Evolutionary conservation across 2,329 filamentous ascomycete species (phyloP), one percentile per base, ranked within the genome.

Genomic region (Arthrobotrys pseudoclavata): DNA sequence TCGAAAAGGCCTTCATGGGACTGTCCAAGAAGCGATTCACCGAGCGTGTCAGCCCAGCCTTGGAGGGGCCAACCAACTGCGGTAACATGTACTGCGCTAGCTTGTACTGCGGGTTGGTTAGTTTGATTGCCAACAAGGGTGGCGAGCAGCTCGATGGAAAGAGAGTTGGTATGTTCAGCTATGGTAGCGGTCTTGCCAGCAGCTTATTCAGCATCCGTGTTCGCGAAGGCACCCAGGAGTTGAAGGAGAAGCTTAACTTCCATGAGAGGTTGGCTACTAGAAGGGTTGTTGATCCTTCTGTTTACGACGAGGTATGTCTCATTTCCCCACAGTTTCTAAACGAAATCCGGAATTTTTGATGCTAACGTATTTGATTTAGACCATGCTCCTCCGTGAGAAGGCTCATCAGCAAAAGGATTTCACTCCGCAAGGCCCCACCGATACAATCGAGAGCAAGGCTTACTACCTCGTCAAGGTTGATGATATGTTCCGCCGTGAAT

Each of bases 1-100:
- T 96, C 45, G 92, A 96, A 87, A 96, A 95, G 89, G 91, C 91
- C 79, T 96, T 96, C 84, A 92, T 96, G 91, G 87, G 83, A 72
- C 87, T 95, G 81, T 91, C 91, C 84, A 95, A 96, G 89, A 94
- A 94, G 88, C 89, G 89, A 81, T 95, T 92, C 85, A 88, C 89
- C 83, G 91, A 94, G 85, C 91, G 92, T 82, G 91, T 96, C 81
- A 86, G 87, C 83, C 91, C 91, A 64, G 86, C 87, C 82, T 91
- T 92, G 83, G 88, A 93, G 85, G 91, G 93, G 40, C 90, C 92
- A 80, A 94, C 92, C 80, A 88, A 91, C 84, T 92, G 91, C 84
- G 87, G 87, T 82, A 89, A 89, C 84, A 89, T 89, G 88, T 89
- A 89, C 83, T 87, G 86, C 77, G 88, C 87, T 53, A 89, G 87